Evolutionary conservation across 306 rosid genomes (phyloP).

Genomic region (Macrotyloma uniflorum): DNA sequence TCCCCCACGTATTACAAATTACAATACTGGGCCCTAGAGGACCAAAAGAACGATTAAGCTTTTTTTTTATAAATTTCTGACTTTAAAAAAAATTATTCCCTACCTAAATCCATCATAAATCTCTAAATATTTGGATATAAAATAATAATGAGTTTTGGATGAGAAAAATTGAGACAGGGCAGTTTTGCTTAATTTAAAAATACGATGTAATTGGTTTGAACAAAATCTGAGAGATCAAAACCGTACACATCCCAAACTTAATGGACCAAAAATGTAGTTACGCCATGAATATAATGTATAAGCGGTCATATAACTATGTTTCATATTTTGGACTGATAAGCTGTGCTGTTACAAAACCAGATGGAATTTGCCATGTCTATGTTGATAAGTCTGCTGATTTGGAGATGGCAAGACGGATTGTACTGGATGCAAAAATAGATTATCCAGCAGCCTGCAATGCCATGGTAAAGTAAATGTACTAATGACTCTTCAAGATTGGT

Average conservation of each 20-base stretch:
- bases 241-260: not conserved
- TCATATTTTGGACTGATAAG: constrained; percentile 26
- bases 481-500: constrained; percentile 19
- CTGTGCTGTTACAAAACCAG: constrained; percentile 52
- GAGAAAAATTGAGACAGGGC: not conserved
- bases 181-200: not conserved
- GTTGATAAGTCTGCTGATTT: constrained; percentile 89
- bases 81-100: not conserved
- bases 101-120: not conserved
- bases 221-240: not conserved
- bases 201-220: not conserved
- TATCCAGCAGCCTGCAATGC: constrained; percentile 99
- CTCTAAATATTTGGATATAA: not conserved
- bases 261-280: not conserved
- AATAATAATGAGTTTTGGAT: not conserved
- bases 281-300: not conserved
- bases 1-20: too few species aligned
- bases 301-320: not conserved
- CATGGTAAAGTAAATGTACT: constrained; percentile 62
- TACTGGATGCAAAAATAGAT: constrained; percentile 88
- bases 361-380: constrained; percentile 96
- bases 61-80: not conserved
- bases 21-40: too few species aligned
- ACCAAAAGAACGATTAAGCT: too few species aligned
- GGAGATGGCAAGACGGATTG: constrained; percentile 82